phyloP scores from a whole-genome alignment of 2,329 filamentous ascomycete species.

The Zymoseptoria passerinii region DNA sequence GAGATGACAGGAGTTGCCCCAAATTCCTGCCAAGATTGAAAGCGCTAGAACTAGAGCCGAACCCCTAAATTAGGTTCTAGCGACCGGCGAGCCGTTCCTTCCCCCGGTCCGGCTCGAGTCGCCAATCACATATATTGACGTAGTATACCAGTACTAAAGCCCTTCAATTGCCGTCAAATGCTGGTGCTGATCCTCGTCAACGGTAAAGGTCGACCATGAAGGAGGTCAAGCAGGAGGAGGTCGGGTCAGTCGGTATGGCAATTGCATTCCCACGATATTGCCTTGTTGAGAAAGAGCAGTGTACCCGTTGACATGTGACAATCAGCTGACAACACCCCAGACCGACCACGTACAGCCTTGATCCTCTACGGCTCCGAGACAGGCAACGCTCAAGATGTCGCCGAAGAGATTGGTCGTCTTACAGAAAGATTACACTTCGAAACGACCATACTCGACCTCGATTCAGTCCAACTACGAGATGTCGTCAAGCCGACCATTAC shows the following conservation, averaged over 20 bases:
- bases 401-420: conserved; percentile 69
- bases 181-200: conserved; percentile 5
- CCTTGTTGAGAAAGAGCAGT: neutral
- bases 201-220: conserved; percentile 16
- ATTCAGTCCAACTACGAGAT: conserved; percentile 57
- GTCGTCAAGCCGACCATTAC: conserved; percentile 47
- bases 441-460: conserved; percentile 67
- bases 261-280: neutral
- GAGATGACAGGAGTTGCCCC: neutral
- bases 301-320: neutral
- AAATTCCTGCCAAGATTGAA: neutral
- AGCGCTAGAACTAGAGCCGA: neutral
- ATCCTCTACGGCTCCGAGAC: conserved; percentile 93
- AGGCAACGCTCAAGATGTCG: conserved; percentile 85
- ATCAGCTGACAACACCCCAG: neutral
- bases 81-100: neutral
- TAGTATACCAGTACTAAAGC: neutral
- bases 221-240: conserved; percentile 4
- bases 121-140: neutral
- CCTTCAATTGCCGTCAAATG: neutral
- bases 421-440: conserved; percentile 71
- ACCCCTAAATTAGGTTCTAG: neutral
- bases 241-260: conserved; percentile 6
- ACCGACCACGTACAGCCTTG: conserved; percentile 45
- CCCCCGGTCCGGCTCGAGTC: neutral